phyloP scores from a whole-genome alignment of 495 filamentous ascomycete genomes.

The Cercophora samala region DNA sequence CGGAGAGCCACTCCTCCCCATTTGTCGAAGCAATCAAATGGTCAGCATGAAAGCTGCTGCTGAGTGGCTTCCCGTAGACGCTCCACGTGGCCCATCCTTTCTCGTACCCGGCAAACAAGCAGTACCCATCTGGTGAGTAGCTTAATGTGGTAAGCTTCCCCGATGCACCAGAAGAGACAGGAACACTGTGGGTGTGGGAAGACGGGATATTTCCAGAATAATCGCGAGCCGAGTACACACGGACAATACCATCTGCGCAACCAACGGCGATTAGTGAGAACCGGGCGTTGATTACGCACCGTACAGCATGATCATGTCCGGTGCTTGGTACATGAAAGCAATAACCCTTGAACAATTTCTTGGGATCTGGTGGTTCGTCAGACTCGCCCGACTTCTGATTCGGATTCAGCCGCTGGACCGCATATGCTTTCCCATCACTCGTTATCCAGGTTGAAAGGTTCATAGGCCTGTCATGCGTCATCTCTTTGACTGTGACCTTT shows the following conservation, averaged over 20 bases:
- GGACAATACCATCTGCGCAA: constrained; percentile 74
- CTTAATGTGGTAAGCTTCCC: constrained; percentile 69
- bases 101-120: constrained; percentile 89
- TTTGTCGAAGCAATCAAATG: constrained; percentile 59
- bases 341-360: constrained; percentile 81
- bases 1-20: constrained; percentile 73
- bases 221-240: constrained; percentile 85
- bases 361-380: constrained; percentile 39
- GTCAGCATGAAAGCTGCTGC: constrained; percentile 74
- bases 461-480: constrained; percentile 97
- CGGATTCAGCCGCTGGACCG: constrained; percentile 65
- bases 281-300: constrained; percentile 82
- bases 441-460: constrained; percentile 93
- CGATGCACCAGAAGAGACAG: constrained; percentile 59
- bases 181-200: constrained; percentile 72
- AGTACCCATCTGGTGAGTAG: constrained; percentile 96
- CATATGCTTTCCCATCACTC: constrained; percentile 84
- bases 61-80: constrained; percentile 87
- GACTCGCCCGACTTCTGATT: constrained; percentile 24
- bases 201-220: constrained; percentile 89
- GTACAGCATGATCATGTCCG: constrained; percentile 59
- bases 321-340: constrained; percentile 77
- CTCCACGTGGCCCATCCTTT: constrained; percentile 95
- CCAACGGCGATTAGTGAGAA: constrained; percentile 90
- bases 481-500: constrained; percentile 71